These are phyloP conservation scores for Eimeria sp. DNA, from an alignment of 169 alveolate species.

Conservation along the genomic window DNA sequence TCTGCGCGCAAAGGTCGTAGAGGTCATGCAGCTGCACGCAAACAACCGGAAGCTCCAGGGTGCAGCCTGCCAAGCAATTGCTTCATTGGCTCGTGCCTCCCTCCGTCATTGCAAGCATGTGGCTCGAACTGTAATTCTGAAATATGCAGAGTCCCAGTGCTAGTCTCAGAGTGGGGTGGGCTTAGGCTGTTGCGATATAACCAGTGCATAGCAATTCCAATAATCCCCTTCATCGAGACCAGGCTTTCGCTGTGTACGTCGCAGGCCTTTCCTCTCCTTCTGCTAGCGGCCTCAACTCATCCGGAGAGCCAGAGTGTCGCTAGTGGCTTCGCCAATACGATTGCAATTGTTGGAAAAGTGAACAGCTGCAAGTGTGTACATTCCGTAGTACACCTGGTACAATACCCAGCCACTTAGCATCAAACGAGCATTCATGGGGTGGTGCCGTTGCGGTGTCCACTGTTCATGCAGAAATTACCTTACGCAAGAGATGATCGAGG, in stretches of 20 bases:
- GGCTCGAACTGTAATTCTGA: conserved; percentile 51
- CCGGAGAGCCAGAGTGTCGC: conserved; percentile 77
- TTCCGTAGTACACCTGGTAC: not conserved
- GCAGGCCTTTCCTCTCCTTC: conserved; percentile 73
- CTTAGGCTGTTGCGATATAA: not conserved
- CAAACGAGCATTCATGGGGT: not conserved
- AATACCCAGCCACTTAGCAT: not conserved
- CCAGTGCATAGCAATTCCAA: not conserved
- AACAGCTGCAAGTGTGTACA: conserved; percentile 60
- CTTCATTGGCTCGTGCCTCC: conserved; percentile 79
- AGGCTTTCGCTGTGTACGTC: not conserved
- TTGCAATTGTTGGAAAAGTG: conserved; percentile 68
- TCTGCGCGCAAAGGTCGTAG: conserved; percentile 25
- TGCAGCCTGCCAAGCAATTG: conserved; percentile 81
- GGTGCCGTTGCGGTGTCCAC: not conserved
- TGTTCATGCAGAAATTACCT: conserved; percentile 31
- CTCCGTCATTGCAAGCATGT: conserved; percentile 78
- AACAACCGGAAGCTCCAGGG: conserved; percentile 81
- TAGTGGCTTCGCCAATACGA: conserved; percentile 66
- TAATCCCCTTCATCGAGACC: not conserved
- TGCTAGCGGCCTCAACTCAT: conserved; percentile 54
- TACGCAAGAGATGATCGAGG: conserved; percentile 39
- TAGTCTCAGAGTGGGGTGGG: too few relatives aligned
- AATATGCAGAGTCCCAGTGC: conserved; percentile 26
- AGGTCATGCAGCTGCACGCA: conserved; percentile 79